A percentile compares a stretch with the other conserved stretches of the same genome.
phyloP scores from a whole-genome alignment of 2,329 filamentous ascomycete genomes.

The Trichoderma sp. region DNA sequence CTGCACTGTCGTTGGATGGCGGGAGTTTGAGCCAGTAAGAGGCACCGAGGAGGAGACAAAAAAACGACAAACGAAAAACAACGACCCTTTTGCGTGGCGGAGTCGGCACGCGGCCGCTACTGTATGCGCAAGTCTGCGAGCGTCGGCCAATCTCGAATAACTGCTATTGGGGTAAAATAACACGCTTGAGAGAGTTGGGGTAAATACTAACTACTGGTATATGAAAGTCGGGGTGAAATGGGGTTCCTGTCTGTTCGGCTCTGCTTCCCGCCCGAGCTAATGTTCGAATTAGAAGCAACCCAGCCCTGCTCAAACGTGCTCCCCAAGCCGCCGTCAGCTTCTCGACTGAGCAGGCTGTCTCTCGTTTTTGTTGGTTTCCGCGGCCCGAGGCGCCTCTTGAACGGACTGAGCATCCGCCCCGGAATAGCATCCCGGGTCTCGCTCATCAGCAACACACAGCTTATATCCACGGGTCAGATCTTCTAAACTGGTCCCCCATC shows the following conservation, averaged over 20 bases:
- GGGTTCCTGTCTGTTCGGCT: neutral
- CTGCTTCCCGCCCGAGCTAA: neutral
- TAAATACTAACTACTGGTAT: neutral
- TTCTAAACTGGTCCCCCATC: neutral
- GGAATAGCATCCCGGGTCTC: neutral
- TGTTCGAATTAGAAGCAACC: neutral
- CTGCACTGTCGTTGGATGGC: constrained; percentile 12
- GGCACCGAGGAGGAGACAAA: neutral
- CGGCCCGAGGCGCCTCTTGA: neutral
- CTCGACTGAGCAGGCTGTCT: neutral
- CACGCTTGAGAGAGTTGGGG: neutral
- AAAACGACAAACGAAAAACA: neutral
- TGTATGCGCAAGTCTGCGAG: neutral
- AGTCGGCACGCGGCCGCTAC: neutral
- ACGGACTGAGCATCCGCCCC: neutral
- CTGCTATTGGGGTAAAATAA: neutral
- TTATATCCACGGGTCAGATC: neutral
- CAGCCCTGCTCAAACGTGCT: neutral
- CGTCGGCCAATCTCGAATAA: neutral
- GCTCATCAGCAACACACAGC: neutral
- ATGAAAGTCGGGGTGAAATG: neutral
- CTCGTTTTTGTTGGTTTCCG: neutral
- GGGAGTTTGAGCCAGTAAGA: neutral
- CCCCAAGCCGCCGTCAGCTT: neutral
- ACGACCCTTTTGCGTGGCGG: neutral